Evolutionary conservation across 176 grass and related monocot species (phyloP), one percentile per base, ranked within the genome.

Genomic region (Aegilops longissima): DNA sequence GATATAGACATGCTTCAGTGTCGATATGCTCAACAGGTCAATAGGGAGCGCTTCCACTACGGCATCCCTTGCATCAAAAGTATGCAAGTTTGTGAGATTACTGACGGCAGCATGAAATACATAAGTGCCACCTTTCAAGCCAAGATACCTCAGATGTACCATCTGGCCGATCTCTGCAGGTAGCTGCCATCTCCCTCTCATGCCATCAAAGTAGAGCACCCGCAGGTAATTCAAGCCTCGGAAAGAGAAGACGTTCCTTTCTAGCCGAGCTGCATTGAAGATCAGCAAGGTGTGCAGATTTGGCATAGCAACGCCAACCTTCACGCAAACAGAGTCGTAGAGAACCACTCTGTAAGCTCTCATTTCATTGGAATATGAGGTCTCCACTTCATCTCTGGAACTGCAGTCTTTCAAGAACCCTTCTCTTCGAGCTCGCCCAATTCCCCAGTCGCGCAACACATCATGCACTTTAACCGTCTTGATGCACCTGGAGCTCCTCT

Each of bases 51-150:
- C 35, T 40, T 64, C 77, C 58, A 80, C 13, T 64, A n/a, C 9
- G 59, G 59, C 77, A 27, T 80, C 58, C 6, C 77, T 80, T 42
- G 77, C 77, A 42, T 80, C 77, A 80, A 80, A 80, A 80, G 58
- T 80, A 27, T 64, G 77, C 77, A 80, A 11, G 77, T 80, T 79
- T 42, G 77, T 23, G 6, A 79, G 77, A 40, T 62, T 62, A 27
- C 59, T 18, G 6, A 80, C 23, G 62, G 77, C 0, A 42, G 35
- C 59, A 44, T 35, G 77, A 44, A 64, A n/a, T 64, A 80, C 23
- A 64, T 80, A 80, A 18, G 77, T 64, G 59, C 35, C 77, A 11
- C 77, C 59, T 80, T 64, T 80, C 59, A 80, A 64, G 59, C 77
- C 77, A 29, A 80, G 77, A 6, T 79, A 79, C 58, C 77, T 79